Base-by-base conservation (phyloP, 169 alveolate genomes). In the Eimeria necatrix region DNA sequence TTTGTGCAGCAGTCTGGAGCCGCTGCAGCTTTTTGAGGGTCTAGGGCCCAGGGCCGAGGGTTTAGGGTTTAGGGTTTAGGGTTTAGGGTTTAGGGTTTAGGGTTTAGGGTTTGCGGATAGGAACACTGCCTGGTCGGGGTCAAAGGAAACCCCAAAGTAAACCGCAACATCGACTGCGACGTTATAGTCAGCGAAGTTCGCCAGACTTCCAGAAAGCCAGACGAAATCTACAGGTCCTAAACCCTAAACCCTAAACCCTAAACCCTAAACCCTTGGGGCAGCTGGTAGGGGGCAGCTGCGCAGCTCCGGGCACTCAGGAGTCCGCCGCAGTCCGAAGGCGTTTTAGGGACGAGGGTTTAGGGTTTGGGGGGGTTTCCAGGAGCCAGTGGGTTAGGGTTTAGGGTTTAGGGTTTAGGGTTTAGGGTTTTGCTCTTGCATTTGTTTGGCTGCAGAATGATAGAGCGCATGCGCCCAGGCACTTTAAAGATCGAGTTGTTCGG, bases 161-260 rank as follows among this genome's bases (percentile, higher is more conserved):
- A 97, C 87, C 96, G 98, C 94, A 97, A 97, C 94, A 91, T 98
- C 49, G 99, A 98, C 96, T 98, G 99, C 96, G 99, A 98, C 96
- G 99, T 98, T 12, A 96, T 98, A 10, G 99, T 98, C 12, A 97
- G 99, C 68, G 99, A 99, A 94, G 99, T 99, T 2, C 98, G 99
- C 94, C 99, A 98, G 96, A 98, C 99, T 46, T 97, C 99, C 16
- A 91, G 99, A 78, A 99, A 99, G 96, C 99, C 99, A 3, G 99
- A 99, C 95, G 99, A 99, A 95, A 97, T 99, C 26, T 99, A 99
- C 96, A 60, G 97, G 94, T 93, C 80, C 41, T 32, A 24, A 52
- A 32, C 61, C 76, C 26, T 52, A n/a, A 32, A 14, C 51, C 16
- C 53, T 26, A 41, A 20, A 20, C 89, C 89, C 68, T 52, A 16